Percentiles rank a stretch among this genome's conserved stretches.
phyloP scores from a whole-genome alignment of 2,329 filamentous ascomycete genomes.

The Cercospora canescens region DNA sequence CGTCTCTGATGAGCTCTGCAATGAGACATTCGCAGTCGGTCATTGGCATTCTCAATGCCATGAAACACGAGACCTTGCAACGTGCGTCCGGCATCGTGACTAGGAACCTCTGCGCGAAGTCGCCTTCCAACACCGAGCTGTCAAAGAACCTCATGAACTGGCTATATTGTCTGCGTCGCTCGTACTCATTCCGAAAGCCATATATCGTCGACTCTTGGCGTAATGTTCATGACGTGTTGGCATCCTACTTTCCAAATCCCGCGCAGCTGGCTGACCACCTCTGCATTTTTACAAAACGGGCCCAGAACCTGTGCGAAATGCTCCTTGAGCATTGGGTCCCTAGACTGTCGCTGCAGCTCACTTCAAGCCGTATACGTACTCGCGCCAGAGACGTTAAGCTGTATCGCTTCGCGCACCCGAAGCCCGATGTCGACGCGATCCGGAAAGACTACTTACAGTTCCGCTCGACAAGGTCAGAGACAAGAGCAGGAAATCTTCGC shows the following conservation, averaged over 20 bases:
- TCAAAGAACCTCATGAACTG: slow-evolving; percentile 5
- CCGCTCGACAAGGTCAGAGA: background rate
- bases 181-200: background rate
- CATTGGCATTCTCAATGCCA: slow-evolving; percentile 14
- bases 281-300: background rate
- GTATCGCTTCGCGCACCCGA: background rate
- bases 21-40: background rate
- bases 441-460: background rate
- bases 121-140: background rate
- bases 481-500: background rate
- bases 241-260: slow-evolving; percentile 4
- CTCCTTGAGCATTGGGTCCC: slow-evolving; percentile 12
- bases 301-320: slow-evolving; percentile 3
- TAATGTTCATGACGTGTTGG: slow-evolving; percentile 8
- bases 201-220: slow-evolving; percentile 2
- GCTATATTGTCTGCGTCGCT: slow-evolving; percentile 7
- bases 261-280: slow-evolving; percentile 8
- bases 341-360: background rate
- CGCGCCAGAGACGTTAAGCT: background rate
- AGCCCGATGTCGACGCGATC: background rate
- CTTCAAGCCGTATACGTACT: background rate
- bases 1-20: background rate
- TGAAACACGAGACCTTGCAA: slow-evolving; percentile 1
- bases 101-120: background rate
- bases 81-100: background rate